phyloP scores from a whole-genome alignment of 371 early-diverging fungal species.

The Syncephalis plumigaleata region DNA sequence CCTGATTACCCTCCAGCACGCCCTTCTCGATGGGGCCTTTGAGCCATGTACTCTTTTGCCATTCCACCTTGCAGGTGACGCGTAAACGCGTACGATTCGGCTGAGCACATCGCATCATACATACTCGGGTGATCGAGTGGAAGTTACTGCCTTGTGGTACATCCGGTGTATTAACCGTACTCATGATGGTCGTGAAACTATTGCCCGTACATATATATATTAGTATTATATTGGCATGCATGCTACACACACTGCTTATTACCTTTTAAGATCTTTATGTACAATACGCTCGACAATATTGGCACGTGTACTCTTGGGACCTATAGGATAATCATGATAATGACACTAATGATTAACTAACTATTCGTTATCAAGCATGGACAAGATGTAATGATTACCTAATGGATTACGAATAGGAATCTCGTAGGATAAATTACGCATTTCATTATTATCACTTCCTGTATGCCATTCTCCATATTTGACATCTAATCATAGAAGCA shows the following conservation, averaged over 20 bases:
- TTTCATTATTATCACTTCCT: slow-evolving; percentile 7
- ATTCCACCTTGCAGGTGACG: slow-evolving; percentile 51
- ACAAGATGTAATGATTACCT: slow-evolving; percentile 10
- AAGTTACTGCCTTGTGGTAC: slow-evolving; percentile 74
- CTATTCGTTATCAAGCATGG: too few species aligned
- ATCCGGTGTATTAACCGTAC: slow-evolving; percentile 59
- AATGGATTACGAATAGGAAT: slow-evolving; percentile 24
- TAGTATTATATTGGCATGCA: too few species aligned
- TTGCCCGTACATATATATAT: too few species aligned
- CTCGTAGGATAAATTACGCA: slow-evolving; percentile 13
- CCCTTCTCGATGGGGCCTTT: slow-evolving; percentile 24
- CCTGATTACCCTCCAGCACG: slow-evolving; percentile 54
- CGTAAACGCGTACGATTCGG: slow-evolving; percentile 35
- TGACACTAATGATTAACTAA: too few species aligned
- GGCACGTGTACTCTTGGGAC: background rate
- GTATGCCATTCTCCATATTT: slow-evolving; percentile 20
- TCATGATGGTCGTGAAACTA: slow-evolving; percentile 32
- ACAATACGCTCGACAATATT: background rate
- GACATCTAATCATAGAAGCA: slow-evolving; percentile 11
- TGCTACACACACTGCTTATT: slow-evolving; percentile 3
- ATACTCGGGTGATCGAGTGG: slow-evolving; percentile 49
- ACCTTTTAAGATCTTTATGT: background rate
- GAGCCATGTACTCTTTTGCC: slow-evolving; percentile 52
- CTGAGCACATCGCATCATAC: slow-evolving; percentile 56
- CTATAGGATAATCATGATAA: too few species aligned